These are phyloP conservation scores for Vicia faba DNA, from an alignment of 306 rosid genomes.

Conservation along the genomic window DNA sequence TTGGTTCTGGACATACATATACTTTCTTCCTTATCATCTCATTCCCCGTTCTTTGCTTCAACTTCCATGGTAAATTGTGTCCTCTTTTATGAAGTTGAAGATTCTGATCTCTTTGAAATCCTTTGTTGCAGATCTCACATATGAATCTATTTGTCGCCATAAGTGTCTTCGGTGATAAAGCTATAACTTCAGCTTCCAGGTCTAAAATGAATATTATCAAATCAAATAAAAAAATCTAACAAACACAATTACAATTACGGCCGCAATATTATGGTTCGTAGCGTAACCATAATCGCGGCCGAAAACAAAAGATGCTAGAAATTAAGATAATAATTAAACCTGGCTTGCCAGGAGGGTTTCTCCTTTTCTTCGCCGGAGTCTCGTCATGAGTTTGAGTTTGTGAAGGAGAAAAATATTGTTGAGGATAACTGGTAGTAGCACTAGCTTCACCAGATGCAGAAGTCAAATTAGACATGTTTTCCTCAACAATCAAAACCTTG, in stretches of 20 bases:
- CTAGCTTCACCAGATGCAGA: constrained; percentile 92
- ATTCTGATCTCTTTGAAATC: constrained; percentile 94
- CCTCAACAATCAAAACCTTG: constrained; percentile 47
- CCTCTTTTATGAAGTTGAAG: constrained; percentile 97
- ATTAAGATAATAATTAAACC: constrained; percentile 43
- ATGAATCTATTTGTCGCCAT: constrained; percentile 83
- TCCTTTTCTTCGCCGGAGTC: constrained; percentile 63
- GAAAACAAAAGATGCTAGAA: background rate
- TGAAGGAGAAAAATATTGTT: constrained; percentile 42
- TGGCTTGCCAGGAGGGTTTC: constrained; percentile 98
- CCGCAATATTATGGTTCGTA: background rate
- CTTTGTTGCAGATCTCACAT: constrained; percentile 94
- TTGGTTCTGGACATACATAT: constrained; percentile 84
- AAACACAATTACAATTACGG: background rate
- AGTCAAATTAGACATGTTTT: constrained; percentile 86
- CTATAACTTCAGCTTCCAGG: constrained; percentile 92
- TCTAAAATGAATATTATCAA: constrained; percentile 44
- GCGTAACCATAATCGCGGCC: background rate
- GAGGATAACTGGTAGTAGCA: constrained; percentile 59
- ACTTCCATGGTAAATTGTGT: constrained; percentile 94
- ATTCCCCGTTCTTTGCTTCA: constrained; percentile 79
- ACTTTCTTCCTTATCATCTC: constrained; percentile 85
- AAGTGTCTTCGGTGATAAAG: constrained; percentile 83
- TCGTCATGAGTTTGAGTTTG: constrained; percentile 47
- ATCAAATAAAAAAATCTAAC: background rate